Conservation (phyloP, 495 filamentous ascomycete species). For the Tuber melanosporum region DNA sequence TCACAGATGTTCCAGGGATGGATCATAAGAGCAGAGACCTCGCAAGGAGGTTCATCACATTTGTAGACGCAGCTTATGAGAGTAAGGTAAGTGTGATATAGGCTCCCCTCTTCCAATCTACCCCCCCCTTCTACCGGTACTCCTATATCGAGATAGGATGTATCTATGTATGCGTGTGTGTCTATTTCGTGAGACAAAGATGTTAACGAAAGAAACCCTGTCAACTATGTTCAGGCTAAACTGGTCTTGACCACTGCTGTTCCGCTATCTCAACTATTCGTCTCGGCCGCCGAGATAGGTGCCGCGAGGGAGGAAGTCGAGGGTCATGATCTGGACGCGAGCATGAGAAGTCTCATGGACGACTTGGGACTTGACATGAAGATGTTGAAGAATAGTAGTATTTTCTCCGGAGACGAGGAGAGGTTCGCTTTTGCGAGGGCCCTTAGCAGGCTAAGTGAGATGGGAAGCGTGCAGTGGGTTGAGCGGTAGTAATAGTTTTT, state of each 20-base stretch:
- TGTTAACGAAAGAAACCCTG: slow-evolving; percentile 2
- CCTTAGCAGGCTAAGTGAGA: slow-evolving; percentile 74
- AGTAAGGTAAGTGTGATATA: slow-evolving; percentile 48
- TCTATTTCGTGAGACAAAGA: background rate
- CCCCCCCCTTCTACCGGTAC: background rate
- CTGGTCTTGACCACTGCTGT: slow-evolving; percentile 85
- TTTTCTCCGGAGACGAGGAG: slow-evolving; percentile 95
- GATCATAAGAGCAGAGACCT: slow-evolving; percentile 76
- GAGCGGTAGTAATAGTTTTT: slow-evolving; percentile 45
- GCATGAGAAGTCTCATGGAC: slow-evolving; percentile 89
- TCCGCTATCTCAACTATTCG: slow-evolving; percentile 77
- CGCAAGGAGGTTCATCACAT: slow-evolving; percentile 89
- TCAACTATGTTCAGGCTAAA: slow-evolving; percentile 58
- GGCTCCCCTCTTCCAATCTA: slow-evolving; percentile 1
- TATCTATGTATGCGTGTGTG: background rate
- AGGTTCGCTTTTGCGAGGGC: slow-evolving; percentile 91
- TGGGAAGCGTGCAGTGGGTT: slow-evolving; percentile 92
- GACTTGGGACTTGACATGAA: slow-evolving; percentile 81
- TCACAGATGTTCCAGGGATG: slow-evolving; percentile 91
- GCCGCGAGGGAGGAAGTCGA: slow-evolving; percentile 47
- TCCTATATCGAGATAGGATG: background rate
- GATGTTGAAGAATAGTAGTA: slow-evolving; percentile 72
- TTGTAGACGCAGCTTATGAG: slow-evolving; percentile 93
- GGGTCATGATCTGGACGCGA: slow-evolving; percentile 62
- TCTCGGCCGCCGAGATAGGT: slow-evolving; percentile 69